Evolutionary conservation across 176 grass and related monocot species (phyloP).

Genomic region (Bolboschoenus planiculmis): DNA sequence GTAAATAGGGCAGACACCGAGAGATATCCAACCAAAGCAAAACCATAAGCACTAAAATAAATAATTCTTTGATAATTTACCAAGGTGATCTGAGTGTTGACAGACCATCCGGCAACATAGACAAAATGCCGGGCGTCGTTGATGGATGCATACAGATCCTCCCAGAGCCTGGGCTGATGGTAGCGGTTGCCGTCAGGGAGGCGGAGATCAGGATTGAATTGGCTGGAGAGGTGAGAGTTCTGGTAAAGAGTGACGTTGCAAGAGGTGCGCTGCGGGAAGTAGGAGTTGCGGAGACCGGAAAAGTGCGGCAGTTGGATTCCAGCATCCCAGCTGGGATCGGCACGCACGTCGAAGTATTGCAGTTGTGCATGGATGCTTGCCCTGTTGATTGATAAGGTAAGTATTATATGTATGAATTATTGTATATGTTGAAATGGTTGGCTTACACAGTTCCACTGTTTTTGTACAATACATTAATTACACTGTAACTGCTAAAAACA

Average conservation of each 20-base stretch:
- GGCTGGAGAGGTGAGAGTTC: conserved; percentile 49
- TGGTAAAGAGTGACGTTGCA: conserved; percentile 72
- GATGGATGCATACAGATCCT: conserved; percentile 59
- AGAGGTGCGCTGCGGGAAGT: conserved; percentile 47
- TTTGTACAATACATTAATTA: neutral
- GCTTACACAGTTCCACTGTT: neutral
- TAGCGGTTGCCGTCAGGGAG: conserved; percentile 33
- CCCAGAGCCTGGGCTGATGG: conserved; percentile 48
- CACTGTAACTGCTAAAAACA: neutral
- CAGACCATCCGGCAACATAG: conserved; percentile 73
- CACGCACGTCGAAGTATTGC: conserved; percentile 20
- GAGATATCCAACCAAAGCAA: neutral
- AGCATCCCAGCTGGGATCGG: conserved; percentile 52
- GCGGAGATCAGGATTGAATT: conserved; percentile 34
- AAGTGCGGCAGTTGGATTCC: conserved; percentile 33
- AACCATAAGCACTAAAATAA: neutral
- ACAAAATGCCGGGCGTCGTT: conserved; percentile 57
- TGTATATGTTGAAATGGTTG: neutral
- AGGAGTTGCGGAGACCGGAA: conserved; percentile 38
- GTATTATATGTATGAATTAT: neutral
- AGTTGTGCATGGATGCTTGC: conserved; percentile 44
- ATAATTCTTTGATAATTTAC: neutral
- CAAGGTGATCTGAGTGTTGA: conserved; percentile 27
- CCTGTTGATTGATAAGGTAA: neutral
- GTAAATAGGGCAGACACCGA: neutral